These are phyloP conservation scores for Aristolochia californica DNA, from an alignment of 164 flowering plant genomes.

Conservation along the genomic window DNA sequence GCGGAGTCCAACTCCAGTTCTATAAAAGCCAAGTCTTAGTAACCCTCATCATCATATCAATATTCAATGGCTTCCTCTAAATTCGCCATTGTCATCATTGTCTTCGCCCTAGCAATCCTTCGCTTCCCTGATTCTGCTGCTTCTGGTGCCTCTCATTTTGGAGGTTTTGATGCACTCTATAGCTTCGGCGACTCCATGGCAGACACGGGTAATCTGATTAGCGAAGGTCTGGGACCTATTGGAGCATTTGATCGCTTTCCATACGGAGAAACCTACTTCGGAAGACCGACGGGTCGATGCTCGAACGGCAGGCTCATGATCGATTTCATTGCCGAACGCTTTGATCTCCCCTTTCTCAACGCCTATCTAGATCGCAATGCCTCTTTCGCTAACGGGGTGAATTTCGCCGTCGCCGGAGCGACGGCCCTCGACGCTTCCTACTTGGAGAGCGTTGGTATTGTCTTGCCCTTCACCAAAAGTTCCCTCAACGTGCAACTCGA, in stretches of 20 bases:
- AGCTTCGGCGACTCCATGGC: slow-evolving; percentile 13
- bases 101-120: too few relatives aligned
- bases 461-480: not conserved
- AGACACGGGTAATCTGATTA: slow-evolving; percentile 11
- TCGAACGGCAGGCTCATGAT: slow-evolving; percentile 14
- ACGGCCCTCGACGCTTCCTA: not conserved
- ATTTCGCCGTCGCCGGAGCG: slow-evolving; percentile 1
- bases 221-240: slow-evolving; percentile 1
- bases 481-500: not conserved
- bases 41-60: too few relatives aligned
- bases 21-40: too few relatives aligned
- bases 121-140: too few relatives aligned
- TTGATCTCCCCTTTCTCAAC: not conserved
- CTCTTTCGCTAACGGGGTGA: not conserved
- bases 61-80: too few relatives aligned
- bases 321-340: slow-evolving; percentile 1
- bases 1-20: too few relatives aligned
- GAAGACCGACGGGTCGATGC: slow-evolving; percentile 11
- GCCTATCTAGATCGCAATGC: not conserved
- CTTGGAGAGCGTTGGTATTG: not conserved
- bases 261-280: slow-evolving; percentile 8
- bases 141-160: too few relatives aligned
- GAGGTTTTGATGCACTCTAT: slow-evolving; percentile 2
- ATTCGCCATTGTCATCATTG: too few relatives aligned
- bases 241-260: slow-evolving; percentile 5